phyloP scores from a whole-genome alignment of 805 yeast genomes.

The Jamesozyma hellenica region DNA sequence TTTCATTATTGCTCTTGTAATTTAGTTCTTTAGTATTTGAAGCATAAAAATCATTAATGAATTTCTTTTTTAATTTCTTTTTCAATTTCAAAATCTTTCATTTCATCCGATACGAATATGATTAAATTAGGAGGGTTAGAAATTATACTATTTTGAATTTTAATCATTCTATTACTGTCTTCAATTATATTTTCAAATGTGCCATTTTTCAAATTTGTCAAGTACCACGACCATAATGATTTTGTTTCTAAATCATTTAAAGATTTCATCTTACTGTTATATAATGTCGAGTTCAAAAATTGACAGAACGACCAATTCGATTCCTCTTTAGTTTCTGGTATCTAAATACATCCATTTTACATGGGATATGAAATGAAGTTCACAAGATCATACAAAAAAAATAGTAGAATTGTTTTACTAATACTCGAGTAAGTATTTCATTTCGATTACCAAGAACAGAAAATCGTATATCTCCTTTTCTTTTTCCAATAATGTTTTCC shows the following conservation, averaged over 20 bases:
- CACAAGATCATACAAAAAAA: no score
- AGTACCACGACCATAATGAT: constrained; percentile 29
- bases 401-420: no score
- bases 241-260: constrained; percentile 7
- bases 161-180: constrained; percentile 11
- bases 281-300: no score
- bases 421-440: no score
- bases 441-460: no score
- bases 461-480: no score
- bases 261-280: no score
- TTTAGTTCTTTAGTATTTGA: neutral
- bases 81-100: neutral
- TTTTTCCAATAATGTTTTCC: no score
- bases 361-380: no score
- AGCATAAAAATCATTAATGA: neutral
- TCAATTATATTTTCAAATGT: constrained; percentile 26
- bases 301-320: no score
- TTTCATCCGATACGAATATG: neutral
- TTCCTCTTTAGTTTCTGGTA: no score
- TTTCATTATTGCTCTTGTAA: neutral
- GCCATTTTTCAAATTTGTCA: constrained; percentile 25
- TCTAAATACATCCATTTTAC: no score
- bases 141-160: constrained; percentile 9
- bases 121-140: neutral
- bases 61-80: neutral